Evolutionary conservation across 352 stramenopile genomes (phyloP), one percentile per base, ranked within the genome.

Genomic region (Albugo candida): DNA sequence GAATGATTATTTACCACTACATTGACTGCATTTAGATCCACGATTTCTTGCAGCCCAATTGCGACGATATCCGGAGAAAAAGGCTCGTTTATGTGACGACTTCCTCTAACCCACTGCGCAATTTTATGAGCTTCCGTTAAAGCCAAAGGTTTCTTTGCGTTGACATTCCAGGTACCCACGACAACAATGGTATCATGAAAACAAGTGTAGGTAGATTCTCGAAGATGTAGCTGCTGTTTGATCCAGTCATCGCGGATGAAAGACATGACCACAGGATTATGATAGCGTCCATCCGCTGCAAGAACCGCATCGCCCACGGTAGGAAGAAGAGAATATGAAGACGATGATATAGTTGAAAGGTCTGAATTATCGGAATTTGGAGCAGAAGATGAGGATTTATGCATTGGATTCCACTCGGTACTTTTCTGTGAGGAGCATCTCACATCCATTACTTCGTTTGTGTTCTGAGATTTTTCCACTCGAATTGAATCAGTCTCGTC

Each of bases 1-100:
- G 81, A 97, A 42, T 97, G 83, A 54, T 88, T 96, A 49, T 98
- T 97, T 0, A 98, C 88, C 1, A 97, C 92, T 0, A 99, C 95
- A 58, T 99, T 99, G 13, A 98, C 91, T 2, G 94, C 96, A 61
- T 98, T 99, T 5, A 99, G 64, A 69, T 99, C 96, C 0, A 99
- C 96, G 54, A 99, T 99, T 74, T 99, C 96, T 60, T 99, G 95
- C 57, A 99, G 89, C 0, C 80, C 74, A 13, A 89, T 46, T 1
- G 70, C 74, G 18, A 89, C 59, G 48, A 91, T 55, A 46, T 87
- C 74, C 2, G 77, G 77, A 4, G 58, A 41, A 19, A 16, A 19
- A 20, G 51, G 11, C 13, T 51, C 13, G 19, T 20, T 48, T 24
- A 10, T 45, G 37, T 38, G 24, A 40, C 11, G 14, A 40, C 21